Evolutionary conservation across 805 yeast species (phyloP).

Genomic region (Wickerhamomyces subpelliculosus): DNA sequence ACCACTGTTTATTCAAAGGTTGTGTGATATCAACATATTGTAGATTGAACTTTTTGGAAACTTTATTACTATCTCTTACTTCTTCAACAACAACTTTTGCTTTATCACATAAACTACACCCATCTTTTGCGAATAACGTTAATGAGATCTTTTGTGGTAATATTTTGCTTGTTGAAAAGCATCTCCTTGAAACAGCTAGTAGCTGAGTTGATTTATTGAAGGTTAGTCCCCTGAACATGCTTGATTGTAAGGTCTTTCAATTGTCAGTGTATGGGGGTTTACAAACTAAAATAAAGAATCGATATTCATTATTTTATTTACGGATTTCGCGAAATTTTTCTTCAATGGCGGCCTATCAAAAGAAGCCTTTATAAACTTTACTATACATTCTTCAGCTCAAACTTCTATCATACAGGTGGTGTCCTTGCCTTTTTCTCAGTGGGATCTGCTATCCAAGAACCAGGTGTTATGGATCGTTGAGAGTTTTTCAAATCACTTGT

Average conservation of each 20-base stretch:
- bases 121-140: slow-evolving; percentile 62
- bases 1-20: slow-evolving; percentile 56
- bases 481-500: neutral
- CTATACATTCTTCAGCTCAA: too few species aligned
- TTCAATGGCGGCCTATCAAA: too few species aligned
- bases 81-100: slow-evolving; percentile 46
- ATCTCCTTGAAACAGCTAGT: neutral
- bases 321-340: too few species aligned
- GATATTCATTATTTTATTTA: too few species aligned
- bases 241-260: too few species aligned
- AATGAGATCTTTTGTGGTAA: slow-evolving; percentile 22
- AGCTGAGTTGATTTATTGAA: too few species aligned
- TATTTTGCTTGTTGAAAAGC: neutral
- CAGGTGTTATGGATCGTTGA: slow-evolving; percentile 5
- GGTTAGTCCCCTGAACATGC: too few species aligned
- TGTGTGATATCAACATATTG: slow-evolving; percentile 50
- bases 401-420: too few species aligned
- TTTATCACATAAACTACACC: slow-evolving; percentile 62
- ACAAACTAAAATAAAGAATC: too few species aligned
- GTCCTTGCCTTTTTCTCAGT: too few species aligned
- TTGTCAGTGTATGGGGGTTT: too few species aligned
- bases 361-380: too few species aligned
- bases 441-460: slow-evolving; percentile 15
- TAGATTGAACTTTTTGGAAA: slow-evolving; percentile 26
- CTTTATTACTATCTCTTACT: slow-evolving; percentile 28